Percentiles rank a stretch among this genome's conserved stretches.
Conservation (phyloP, 1,284 basidiomycete genomes). For the Ustilago sp. region DNA sequence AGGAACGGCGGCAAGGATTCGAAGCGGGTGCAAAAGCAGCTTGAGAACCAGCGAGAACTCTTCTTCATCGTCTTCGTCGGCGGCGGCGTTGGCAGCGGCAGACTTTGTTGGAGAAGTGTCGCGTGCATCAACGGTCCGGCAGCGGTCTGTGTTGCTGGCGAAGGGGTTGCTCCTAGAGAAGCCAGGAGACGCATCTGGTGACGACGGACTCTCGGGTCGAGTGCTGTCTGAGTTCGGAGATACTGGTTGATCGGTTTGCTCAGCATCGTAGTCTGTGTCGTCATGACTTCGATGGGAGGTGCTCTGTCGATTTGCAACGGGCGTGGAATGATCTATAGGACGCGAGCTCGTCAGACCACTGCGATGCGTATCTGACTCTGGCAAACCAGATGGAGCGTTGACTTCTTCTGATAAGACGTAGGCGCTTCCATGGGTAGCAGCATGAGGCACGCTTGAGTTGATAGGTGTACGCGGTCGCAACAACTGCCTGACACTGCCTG, state of each 20-base stretch:
- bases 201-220: slow-evolving; percentile 18
- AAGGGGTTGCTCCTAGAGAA: background rate
- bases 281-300: background rate
- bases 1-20: slow-evolving; percentile 66
- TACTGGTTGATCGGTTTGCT: slow-evolving; percentile 11
- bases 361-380: background rate
- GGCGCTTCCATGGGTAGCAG: background rate
- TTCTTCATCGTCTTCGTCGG: slow-evolving; percentile 31
- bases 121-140: background rate
- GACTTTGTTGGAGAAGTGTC: background rate
- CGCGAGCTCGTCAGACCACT: background rate
- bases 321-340: background rate
- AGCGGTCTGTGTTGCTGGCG: background rate
- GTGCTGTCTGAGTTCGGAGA: slow-evolving; percentile 35
- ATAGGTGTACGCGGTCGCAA: slow-evolving; percentile 34
- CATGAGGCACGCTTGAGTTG: slow-evolving; percentile 4
- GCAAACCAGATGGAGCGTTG: background rate
- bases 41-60: slow-evolving; percentile 53
- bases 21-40: slow-evolving; percentile 61
- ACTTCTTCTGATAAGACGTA: background rate
- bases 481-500: slow-evolving; percentile 36
- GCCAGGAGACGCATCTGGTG: background rate
- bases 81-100: background rate
- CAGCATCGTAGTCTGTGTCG: slow-evolving; percentile 1
- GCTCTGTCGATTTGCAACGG: background rate